phyloP scores from a whole-genome alignment of 257 asterid species.

The Ballota nigra region DNA sequence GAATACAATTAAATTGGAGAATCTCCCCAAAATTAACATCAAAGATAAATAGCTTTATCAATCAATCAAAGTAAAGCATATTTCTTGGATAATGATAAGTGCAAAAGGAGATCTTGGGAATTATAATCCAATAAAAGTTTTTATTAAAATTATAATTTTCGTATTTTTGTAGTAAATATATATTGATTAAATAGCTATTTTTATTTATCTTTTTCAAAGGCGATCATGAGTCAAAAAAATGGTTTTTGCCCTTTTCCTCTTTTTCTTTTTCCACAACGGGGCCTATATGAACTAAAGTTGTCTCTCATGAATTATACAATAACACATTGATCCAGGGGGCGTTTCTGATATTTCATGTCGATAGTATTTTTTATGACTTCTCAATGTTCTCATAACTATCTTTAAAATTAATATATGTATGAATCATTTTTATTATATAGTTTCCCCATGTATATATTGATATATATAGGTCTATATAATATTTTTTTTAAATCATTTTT shows the following conservation, averaged over 20 bases:
- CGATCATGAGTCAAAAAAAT: slow-evolving; percentile 56
- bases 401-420: too few species aligned
- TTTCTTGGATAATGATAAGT: slow-evolving; percentile 43
- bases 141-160: background rate
- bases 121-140: slow-evolving; percentile 26
- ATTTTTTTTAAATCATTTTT: too few species aligned
- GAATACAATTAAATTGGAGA: slow-evolving; percentile 36
- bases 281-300: slow-evolving; percentile 44
- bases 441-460: background rate
- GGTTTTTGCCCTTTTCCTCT: slow-evolving; percentile 43
- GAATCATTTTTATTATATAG: too few species aligned
- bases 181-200: background rate
- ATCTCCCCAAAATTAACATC: slow-evolving; percentile 33
- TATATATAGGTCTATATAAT: background rate
- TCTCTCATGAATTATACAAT: slow-evolving; percentile 36
- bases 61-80: slow-evolving; percentile 34
- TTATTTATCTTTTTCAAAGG: slow-evolving; percentile 43
- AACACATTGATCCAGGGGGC: slow-evolving; percentile 7
- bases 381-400: background rate
- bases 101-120: slow-evolving; percentile 36
- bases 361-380: background rate
- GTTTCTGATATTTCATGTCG: slow-evolving; percentile 12
- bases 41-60: slow-evolving; percentile 36
- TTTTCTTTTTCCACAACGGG: slow-evolving; percentile 38
- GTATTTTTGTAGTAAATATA: background rate